Evolutionary conservation across 2,329 filamentous ascomycete species (phyloP), one percentile per base, ranked within the genome.

Genomic region (Penicillium sp.): DNA sequence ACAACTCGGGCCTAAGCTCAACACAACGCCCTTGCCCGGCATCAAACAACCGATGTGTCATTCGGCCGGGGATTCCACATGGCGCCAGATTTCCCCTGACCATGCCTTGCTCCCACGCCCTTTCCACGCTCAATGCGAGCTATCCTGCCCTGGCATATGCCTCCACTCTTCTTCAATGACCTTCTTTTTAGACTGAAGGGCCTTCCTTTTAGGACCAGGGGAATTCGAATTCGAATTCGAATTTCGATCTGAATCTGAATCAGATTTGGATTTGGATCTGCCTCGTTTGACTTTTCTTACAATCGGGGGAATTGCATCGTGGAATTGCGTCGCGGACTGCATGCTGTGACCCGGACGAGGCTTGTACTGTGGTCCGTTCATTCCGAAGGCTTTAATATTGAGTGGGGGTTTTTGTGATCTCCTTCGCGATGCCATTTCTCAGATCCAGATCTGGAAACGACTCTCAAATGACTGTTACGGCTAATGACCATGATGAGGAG

Each of bases 61-160:
- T 7, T 25, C 3, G 9, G 24, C 10, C 47, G 48, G 8, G 33
- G 18, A 12, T 37, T 40, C 60, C 60, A 59, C 58, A 63, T 62
- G 58, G 60, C 50, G 27, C 37, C 46, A 48, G 44, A 54, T 46
- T 51, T 46, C 49, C 48, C 32, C 49, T 47, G 10, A 47, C 56
- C 53, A 59, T 54, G 56, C 54, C 57, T 60, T 61, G 52, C 51
- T 54, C 53, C 53, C 55, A 58, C 51, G 55, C 51, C 53, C 31
- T 37, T 48, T 37, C 53, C 55, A 57, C 50, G 55, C 56, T 52
- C 32, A 44, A 47, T 38, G 38, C 48, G 49, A 38, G 20, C 3
- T 23, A 23, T 23, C 13, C 43, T 42, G 49, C 45, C 27, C 27
- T 38, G 40, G 20, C 45, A 50, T 50, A 10, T 41, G 45, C n/a